These are phyloP conservation scores for Beta corolliflora DNA, from an alignment of 179 eudicot species.

Conservation along the genomic window DNA sequence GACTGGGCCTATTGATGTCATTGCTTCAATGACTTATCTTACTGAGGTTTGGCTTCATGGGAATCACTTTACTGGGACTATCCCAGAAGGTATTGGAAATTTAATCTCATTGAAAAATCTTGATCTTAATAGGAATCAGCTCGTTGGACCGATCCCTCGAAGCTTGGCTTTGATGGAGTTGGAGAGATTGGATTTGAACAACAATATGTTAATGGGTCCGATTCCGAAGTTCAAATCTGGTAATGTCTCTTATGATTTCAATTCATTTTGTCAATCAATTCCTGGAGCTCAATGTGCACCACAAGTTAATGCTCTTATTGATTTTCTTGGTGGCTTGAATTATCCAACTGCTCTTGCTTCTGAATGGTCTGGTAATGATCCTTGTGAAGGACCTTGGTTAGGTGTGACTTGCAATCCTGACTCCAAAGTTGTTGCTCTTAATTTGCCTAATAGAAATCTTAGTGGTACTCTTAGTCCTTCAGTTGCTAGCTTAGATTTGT, in stretches of 20 bases:
- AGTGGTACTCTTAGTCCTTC: slow-evolving; percentile 65
- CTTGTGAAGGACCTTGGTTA: slow-evolving; percentile 59
- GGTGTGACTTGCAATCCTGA: slow-evolving; percentile 53
- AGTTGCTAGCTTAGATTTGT: slow-evolving; percentile 38
- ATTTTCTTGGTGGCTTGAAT: slow-evolving; percentile 44
- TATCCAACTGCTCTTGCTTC: slow-evolving; percentile 53
- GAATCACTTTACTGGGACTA: slow-evolving; percentile 53
- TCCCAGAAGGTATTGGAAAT: slow-evolving; percentile 52
- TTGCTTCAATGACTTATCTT: slow-evolving; percentile 51
- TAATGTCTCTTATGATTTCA: slow-evolving; percentile 45
- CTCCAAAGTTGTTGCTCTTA: slow-evolving; percentile 47
- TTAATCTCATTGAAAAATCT: slow-evolving; percentile 55
- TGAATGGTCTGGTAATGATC: slow-evolving; percentile 67
- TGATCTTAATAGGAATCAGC: slow-evolving; percentile 54
- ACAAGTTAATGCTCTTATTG: slow-evolving; percentile 50
- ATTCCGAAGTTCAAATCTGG: slow-evolving; percentile 52
- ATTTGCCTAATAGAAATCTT: slow-evolving; percentile 53
- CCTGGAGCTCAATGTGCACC: slow-evolving; percentile 62
- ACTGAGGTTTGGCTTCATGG: slow-evolving; percentile 70
- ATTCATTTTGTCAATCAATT: slow-evolving; percentile 57
- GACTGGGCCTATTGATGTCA: slow-evolving; percentile 58
- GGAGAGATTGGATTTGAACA: slow-evolving; percentile 48
- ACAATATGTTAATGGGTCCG: slow-evolving; percentile 70
- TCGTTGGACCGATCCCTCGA: slow-evolving; percentile 59
- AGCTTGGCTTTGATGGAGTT: slow-evolving; percentile 51